Evolutionary conservation across 2,329 filamentous ascomycete species (phyloP).

Genomic region (Colletotrichum brevisporum): DNA sequence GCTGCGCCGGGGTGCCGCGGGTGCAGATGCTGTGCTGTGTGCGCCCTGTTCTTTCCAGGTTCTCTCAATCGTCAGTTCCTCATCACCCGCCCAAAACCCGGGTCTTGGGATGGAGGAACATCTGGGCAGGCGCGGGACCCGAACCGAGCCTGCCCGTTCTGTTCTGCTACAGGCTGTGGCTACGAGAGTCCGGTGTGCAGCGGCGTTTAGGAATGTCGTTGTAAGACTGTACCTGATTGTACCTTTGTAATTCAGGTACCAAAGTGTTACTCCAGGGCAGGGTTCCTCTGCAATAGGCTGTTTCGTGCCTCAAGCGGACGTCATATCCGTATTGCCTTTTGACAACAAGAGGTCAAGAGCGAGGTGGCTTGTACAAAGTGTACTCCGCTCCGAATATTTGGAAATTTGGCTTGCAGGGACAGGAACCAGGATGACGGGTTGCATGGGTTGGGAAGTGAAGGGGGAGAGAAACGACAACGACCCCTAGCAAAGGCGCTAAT

Average conservation of each 20-base stretch:
- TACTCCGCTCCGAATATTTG: slow-evolving; percentile 17
- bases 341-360: slow-evolving; percentile 20
- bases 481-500: slow-evolving; percentile 12
- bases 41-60: background rate
- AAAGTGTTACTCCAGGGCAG: background rate
- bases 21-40: background rate
- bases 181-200: background rate
- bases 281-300: slow-evolving; percentile 16
- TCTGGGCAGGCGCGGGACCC: slow-evolving; percentile 19
- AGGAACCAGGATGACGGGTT: slow-evolving; percentile 34
- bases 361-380: slow-evolving; percentile 26
- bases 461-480: background rate
- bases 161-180: too few species aligned
- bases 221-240: too few species aligned
- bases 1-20: slow-evolving; percentile 17
- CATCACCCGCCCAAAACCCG: background rate
- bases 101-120: background rate
- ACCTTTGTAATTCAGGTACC: background rate
- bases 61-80: too few species aligned
- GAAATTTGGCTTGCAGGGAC: slow-evolving; percentile 10
- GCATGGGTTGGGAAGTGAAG: slow-evolving; percentile 26
- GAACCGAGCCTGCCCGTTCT: background rate
- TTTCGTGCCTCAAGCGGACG: slow-evolving; percentile 1
- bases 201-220: background rate
- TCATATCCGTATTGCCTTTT: slow-evolving; percentile 27